Base-by-base conservation (phyloP, 345 rosid genomes). In the Leavenworthia alabamica region DNA sequence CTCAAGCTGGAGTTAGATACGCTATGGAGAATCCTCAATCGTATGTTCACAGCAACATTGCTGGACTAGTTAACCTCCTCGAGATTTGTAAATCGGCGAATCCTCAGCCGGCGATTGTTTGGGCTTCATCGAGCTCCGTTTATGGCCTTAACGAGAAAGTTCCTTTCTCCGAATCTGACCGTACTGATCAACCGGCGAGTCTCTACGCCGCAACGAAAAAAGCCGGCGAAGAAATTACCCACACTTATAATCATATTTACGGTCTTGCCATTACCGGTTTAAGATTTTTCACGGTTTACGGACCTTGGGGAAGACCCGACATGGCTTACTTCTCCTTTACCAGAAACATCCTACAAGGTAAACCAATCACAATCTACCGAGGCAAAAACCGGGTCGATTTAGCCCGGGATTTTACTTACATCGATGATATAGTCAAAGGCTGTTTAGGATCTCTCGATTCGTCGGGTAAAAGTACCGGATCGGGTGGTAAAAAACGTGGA, bases 71-170 rank as follows among this genome's bases (percentile, higher is more conserved):
- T 31, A 73, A 78, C 7, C 83, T 88, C 8, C 88, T 88, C 32
- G 92, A 88, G 73, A 79, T 55, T 39, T 83, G 82, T 66, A 85
- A 83, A 35, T 53, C 88, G 7, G 88, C 88, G 5, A 79, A 88
- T 41, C 92, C 96, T 11, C 96, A 85, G 68, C 96, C 96, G 43
- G 75, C 90, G 8, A 35, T 88, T 11, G 92, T 83, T 13, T 88
- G 96, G 96, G 96, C 93, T 9, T 88, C 96, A 0, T 88, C 96
- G 0, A 85, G 93, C 76, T 88, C 96, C 6, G 93, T 88, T 3
- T 88, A 88, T 64, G 90, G 96, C 0, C 66, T 88, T 9, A 88
- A 88, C 76, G 83, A 80, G 1, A 80, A 85, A 15, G 82, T 68
- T 0, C 92, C 96, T 0, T 88, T 88, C 74, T 88, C 92, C 0